These are phyloP conservation scores for Pseudoscleropodium purum DNA, from an alignment of 225 moss, liverwort and hornwort genomes.

Conservation along the genomic window DNA sequence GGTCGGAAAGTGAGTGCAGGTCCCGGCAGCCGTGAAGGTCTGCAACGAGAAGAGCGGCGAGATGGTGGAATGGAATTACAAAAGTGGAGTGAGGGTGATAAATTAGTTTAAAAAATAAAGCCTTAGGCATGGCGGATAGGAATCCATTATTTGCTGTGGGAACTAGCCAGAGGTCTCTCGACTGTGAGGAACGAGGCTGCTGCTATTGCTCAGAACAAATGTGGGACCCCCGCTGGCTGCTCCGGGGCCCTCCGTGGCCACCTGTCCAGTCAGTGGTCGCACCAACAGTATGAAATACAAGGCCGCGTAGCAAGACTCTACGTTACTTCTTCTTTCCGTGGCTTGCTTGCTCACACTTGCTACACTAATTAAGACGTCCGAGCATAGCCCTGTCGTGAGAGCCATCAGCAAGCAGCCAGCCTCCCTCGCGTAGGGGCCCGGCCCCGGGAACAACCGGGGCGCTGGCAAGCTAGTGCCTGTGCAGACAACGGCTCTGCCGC, in stretches of 20 bases:
- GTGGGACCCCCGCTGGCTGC: not conserved
- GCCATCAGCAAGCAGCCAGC: not conserved
- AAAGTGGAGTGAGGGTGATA: not conserved
- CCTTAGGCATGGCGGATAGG: slow-evolving; percentile 51
- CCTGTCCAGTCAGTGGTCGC: not conserved
- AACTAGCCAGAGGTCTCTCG: slow-evolving; percentile 48
- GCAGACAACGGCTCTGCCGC: slow-evolving; percentile 9
- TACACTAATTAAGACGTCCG: not conserved
- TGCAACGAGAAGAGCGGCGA: not conserved
- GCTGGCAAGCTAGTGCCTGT: not conserved
- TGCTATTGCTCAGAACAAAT: slow-evolving; percentile 14
- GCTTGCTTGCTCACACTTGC: not conserved
- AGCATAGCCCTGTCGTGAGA: not conserved
- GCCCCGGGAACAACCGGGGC: not conserved
- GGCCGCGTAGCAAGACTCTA: not conserved
- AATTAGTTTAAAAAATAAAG: slow-evolving; percentile 32
- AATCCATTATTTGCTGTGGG: slow-evolving; percentile 53
- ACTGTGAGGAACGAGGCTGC: not conserved
- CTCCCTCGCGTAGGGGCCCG: slow-evolving; percentile 1
- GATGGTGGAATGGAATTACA: not conserved
- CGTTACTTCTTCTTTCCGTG: not conserved
- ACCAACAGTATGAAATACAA: slow-evolving; percentile 11
- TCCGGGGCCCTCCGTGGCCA: not conserved
- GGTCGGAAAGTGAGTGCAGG: not conserved
- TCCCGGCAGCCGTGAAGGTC: not conserved